Evolutionary conservation across 2,329 filamentous ascomycete genomes (phyloP), one percentile per base, ranked within the genome.

Genomic region (Leptographium procerum): DNA sequence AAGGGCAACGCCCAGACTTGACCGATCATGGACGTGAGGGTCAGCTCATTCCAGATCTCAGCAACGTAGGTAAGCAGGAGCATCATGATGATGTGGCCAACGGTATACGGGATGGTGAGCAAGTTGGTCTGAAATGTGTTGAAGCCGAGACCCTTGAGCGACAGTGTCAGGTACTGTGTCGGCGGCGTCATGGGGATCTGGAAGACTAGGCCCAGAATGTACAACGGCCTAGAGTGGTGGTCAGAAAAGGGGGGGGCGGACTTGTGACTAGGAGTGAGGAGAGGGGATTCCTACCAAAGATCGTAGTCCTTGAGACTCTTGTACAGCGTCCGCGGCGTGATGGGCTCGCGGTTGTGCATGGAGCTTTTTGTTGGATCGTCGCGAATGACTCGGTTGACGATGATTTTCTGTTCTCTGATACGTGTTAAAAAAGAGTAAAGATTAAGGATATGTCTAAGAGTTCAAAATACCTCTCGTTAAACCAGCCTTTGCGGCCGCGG

Each of bases 1-100:
- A 81, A 81, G 0, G 83, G 83, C 4, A 87, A 69, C 2, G 77
- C 72, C 84, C 84, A 87, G 9, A 86, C 62, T 58, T 84, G 78
- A 4, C 76, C 69, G 40, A 78, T 74, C 65, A 72, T 66, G 26
- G 73, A 73, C 29, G 78, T 71, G 8, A 82, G 69, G 1, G 75
- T 72, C 33, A 83, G 74, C 61, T 80, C 70, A 69, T 78, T 64
- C 67, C 79, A 65, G 69, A 71, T 72, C 67, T 77, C 75, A 52
- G 69, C 69, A 11, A 74, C 47, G 45, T 75, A 73, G 4, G 71
- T 72, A 8, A 74, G 61, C 0, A 58, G 58, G 8, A 75, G 62
- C 69, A 72, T 73, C 34, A 68, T 70, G 34, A 73, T 64, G 19
- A 71, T 71, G 58, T 69, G 69, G 11, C 61, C 55, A 50, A 74